Evolutionary conservation across 495 filamentous ascomycete species (phyloP), one percentile per base, ranked within the genome.

Genomic region (Letharia lupina): DNA sequence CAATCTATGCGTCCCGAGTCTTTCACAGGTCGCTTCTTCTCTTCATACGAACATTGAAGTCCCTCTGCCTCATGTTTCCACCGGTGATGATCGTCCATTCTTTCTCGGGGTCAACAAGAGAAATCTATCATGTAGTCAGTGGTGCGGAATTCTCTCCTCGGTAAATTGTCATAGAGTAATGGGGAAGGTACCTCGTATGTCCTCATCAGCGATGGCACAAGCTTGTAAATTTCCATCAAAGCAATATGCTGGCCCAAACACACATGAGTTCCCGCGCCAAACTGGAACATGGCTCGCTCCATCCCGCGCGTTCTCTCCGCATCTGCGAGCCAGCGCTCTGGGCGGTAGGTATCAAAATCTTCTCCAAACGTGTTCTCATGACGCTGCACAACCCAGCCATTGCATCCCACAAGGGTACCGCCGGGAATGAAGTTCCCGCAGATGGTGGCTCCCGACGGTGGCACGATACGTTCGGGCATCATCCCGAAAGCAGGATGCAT

Each of bases 201-300:
- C 69, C 79, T 73, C 67, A 82, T 67, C 18, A 83, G 71, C 39
- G 75, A 71, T 4, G 79, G 77, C 9, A 82, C 68, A 23, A 83
- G 76, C 74, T 83, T 83, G 70, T 79, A 83, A 64, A 84, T 82
- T 72, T 84, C 82, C 39, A 84, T 70, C 31, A 80, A 71, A 12
- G 77, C 78, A 12, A 85, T 72, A 67, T 84, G 82, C 72, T 83
- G 86, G 48, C 86, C 85, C 70, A 87, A 84, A 65, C 85, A 87
- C 23, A 82, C 84, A 66, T 84, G 73, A n/a, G 78, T 76, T 0
- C 85, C 85, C 74, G 80, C 81, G 12, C 84, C 81, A 71, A 86
- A 87, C 59, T 86, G 83, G 67, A 88, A 76, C 79, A 89, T 83
- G 44, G 72, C 76, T 13, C 82, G 81, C 67, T 83, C 81, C 81